A percentile compares a stretch with the other conserved stretches of the same genome.
phyloP scores from a whole-genome alignment of 768 basidiomycete species.

The Leccinum sublutescens region DNA sequence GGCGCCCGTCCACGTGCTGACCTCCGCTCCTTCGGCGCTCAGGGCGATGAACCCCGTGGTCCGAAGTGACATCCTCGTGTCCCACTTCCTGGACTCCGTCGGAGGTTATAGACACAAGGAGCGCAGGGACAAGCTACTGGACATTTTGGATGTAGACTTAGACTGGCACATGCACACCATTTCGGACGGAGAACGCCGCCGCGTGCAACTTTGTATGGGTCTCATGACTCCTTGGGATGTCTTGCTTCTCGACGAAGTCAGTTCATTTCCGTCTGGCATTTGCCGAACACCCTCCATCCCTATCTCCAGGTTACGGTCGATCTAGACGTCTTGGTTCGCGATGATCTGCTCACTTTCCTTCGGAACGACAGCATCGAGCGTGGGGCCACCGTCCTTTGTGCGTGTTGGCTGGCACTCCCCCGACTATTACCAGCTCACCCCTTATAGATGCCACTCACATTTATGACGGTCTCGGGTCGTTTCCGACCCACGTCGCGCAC shows the following conservation, averaged over 20 bases:
- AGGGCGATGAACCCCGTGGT: constrained; percentile 99
- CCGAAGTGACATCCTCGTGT: constrained; percentile 86
- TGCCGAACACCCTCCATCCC: background rate
- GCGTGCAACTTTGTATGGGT: constrained; percentile 94
- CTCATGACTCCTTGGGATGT: constrained; percentile 95
- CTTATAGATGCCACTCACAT: constrained; percentile 90
- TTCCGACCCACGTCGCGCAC: constrained; percentile 92
- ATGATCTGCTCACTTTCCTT: constrained; percentile 86
- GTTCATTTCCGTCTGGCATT: constrained; percentile 4
- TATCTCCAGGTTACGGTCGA: constrained; percentile 85
- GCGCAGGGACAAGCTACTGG: constrained; percentile 78
- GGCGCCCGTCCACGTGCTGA: background rate
- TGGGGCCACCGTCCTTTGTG: constrained; percentile 85
- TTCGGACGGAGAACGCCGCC: constrained; percentile 91
- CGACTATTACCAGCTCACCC: constrained; percentile 5
- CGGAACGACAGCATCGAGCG: constrained; percentile 76
- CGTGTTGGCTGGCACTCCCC: constrained; percentile 24
- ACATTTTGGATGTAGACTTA: constrained; percentile 92
- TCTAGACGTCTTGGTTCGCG: constrained; percentile 91
- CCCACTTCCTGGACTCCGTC: constrained; percentile 94
- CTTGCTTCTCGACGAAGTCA: constrained; percentile 89
- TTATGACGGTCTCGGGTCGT: constrained; percentile 87
- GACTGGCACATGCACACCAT: constrained; percentile 97
- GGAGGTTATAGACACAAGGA: constrained; percentile 94
- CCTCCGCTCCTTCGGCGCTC: background rate